Evolutionary conservation across 1,284 basidiomycete species (phyloP).

Genomic region (Pseudozyma flocculosa): DNA sequence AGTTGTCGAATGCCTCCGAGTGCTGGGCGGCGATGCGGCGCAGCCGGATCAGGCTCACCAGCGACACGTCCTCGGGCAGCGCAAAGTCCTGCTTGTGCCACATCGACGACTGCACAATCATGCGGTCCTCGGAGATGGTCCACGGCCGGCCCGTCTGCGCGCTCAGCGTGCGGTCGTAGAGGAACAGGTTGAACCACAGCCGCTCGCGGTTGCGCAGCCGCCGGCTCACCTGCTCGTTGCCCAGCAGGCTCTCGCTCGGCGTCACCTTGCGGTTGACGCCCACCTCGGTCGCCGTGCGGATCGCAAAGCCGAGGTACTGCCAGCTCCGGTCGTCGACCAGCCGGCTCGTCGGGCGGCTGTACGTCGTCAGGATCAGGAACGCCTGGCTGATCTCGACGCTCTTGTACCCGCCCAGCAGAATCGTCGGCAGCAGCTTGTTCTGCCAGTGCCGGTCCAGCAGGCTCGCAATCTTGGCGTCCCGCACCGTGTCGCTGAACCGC

Average conservation of each 20-base stretch:
- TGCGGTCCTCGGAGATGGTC: conserved; percentile 42
- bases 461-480: conserved; percentile 41
- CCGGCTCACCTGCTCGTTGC: conserved; percentile 44
- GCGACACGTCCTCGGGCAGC: conserved; percentile 39
- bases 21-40: conserved; percentile 40
- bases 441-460: conserved; percentile 40
- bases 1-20: conserved; percentile 34
- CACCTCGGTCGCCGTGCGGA: conserved; percentile 48
- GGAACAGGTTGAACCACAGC: conserved; percentile 47
- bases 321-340: conserved; percentile 50
- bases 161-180: conserved; percentile 44
- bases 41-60: conserved; percentile 45
- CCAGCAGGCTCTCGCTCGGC: conserved; percentile 28
- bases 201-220: conserved; percentile 42
- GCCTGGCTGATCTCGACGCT: conserved; percentile 49
- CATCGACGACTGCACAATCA: conserved; percentile 38
- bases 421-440: conserved; percentile 41
- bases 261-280: conserved; percentile 45
- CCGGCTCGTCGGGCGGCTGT: conserved; percentile 41
- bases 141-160: conserved; percentile 46
- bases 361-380: conserved; percentile 43
- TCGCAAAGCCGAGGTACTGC: conserved; percentile 50
- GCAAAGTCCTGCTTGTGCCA: conserved; percentile 51
- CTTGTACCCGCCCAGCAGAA: conserved; percentile 46
- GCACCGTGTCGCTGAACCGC: conserved; percentile 34